Base-by-base conservation (phyloP, 208 protist species). In the Leishmania aethiopica region DNA sequence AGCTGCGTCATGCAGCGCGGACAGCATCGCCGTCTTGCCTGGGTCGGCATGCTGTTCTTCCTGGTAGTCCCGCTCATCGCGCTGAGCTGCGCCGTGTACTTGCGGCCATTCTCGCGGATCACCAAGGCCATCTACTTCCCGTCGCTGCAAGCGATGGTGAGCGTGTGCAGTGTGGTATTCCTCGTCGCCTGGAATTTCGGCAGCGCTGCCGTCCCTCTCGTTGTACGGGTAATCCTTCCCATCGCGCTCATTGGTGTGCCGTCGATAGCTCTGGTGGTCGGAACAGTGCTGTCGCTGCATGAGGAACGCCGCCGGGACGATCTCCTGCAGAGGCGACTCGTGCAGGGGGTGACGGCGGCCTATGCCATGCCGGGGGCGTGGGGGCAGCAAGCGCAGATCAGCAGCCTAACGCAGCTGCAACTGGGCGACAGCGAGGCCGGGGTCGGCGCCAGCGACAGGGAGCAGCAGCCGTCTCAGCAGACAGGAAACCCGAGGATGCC, bases 111-210 rank as follows among this genome's bases (percentile, higher is more conserved):
- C 77, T 77, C 86, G 6, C 84, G 90, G 1, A 87, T 85, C 32
- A 89, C 91, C 7, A 90, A 96, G 74, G 84, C 86, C 25, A 71
- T 88, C 28, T 93, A 89, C 76, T 88, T 90, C 40, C 79, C 86
- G 5, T 70, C 84, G 1, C 67, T 89, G 73, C 90, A 96, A 84
- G 60, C 82, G 13, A 84, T 93, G 51, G 73, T 95, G 73, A 78
- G 69, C n/a, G 25, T 93, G 37, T 73, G 90, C 10, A 86, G 84
- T n/a, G 10, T 83, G 7, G 53, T 94, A 13, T 79, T 85, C 47
- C 67, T 94, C 22, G 72, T 82, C n/a, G 86, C 82, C n/a, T 69
- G 85, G 64, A 76, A 73, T 40, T 28, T 72, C 7, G 75, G 80
- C 2, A 47, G 42, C 17, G 60, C 80, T 2, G 51, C 35, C 0